These are phyloP conservation scores for Gastrodia elata DNA, from an alignment of 106 monocot genomes.

Conservation along the genomic window DNA sequence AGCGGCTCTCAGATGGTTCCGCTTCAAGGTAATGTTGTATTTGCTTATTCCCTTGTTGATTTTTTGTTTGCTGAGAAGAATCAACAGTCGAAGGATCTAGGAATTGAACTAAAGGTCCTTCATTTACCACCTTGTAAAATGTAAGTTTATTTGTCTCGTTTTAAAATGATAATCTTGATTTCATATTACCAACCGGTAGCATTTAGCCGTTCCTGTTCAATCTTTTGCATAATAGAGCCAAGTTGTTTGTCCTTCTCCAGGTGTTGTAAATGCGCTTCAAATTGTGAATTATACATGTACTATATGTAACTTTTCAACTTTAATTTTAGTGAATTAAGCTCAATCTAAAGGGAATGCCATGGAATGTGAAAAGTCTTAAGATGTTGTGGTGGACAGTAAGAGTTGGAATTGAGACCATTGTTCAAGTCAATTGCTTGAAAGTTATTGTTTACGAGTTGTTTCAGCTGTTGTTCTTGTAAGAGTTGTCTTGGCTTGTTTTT, in stretches of 20 bases:
- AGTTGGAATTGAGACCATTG: background rate
- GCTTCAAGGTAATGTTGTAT: constrained; percentile 13
- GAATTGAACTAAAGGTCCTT: background rate
- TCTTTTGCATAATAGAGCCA: constrained; percentile 1
- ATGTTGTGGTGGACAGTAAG: background rate
- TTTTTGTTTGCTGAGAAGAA: background rate
- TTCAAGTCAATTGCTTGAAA: background rate
- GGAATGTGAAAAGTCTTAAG: background rate
- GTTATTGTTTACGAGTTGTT: background rate
- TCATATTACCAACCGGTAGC: background rate
- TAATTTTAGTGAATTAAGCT: background rate
- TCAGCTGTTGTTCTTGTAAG: background rate
- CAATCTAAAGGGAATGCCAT: background rate
- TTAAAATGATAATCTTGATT: background rate
- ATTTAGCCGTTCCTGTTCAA: background rate
- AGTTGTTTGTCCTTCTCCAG: background rate
- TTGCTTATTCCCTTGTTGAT: background rate
- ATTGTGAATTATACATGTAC: background rate
- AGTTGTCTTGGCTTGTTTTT: background rate
- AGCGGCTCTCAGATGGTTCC: constrained; percentile 9
- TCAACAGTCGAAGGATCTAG: background rate
- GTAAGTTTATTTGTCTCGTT: background rate
- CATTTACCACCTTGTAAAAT: background rate
- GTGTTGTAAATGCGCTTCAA: background rate
- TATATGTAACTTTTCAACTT: background rate